Conservation (phyloP, 1,139 yeast species). For the Saccharomyces hybrid region DNA sequence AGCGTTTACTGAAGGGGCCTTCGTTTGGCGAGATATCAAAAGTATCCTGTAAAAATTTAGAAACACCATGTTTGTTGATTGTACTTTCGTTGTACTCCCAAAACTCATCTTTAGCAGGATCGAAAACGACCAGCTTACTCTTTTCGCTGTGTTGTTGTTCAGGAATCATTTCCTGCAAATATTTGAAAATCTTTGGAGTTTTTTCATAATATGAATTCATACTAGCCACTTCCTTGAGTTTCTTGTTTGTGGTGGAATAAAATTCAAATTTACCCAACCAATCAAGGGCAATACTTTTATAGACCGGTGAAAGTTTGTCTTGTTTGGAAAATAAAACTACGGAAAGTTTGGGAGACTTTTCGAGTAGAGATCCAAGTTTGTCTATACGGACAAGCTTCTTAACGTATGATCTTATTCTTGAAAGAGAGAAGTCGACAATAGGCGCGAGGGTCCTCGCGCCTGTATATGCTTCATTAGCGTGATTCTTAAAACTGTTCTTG, state of each 20-base stretch:
- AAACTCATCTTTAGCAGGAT: constrained; percentile 15
- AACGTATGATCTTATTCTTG: constrained; percentile 67
- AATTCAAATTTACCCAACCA: constrained; percentile 45
- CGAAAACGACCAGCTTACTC: constrained; percentile 20
- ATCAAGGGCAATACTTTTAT: constrained; percentile 71
- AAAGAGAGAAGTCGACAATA: constrained; percentile 47
- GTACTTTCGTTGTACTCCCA: constrained; percentile 12
- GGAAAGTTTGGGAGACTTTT: constrained; percentile 18
- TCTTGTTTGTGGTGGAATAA: constrained; percentile 15
- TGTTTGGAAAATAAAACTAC: constrained; percentile 42
- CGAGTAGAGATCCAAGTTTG: constrained; percentile 31
- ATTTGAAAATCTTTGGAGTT: not conserved
- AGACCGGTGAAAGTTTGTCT: constrained; percentile 48
- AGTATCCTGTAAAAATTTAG: constrained; percentile 15
- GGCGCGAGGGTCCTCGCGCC: constrained; percentile 62
- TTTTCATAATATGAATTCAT: not conserved
- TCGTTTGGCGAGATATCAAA: constrained; percentile 19
- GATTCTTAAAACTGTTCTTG: constrained; percentile 30
- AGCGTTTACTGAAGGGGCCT: constrained; percentile 28
- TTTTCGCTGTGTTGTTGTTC: constrained; percentile 7
- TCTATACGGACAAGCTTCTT: constrained; percentile 39
- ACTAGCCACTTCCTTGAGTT: constrained; percentile 2
- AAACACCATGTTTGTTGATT: constrained; percentile 16
- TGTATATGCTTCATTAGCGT: constrained; percentile 55
- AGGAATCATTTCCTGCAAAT: not conserved